phyloP scores from a whole-genome alignment of 768 basidiomycete genomes.

The Flagelloscypha sp. region DNA sequence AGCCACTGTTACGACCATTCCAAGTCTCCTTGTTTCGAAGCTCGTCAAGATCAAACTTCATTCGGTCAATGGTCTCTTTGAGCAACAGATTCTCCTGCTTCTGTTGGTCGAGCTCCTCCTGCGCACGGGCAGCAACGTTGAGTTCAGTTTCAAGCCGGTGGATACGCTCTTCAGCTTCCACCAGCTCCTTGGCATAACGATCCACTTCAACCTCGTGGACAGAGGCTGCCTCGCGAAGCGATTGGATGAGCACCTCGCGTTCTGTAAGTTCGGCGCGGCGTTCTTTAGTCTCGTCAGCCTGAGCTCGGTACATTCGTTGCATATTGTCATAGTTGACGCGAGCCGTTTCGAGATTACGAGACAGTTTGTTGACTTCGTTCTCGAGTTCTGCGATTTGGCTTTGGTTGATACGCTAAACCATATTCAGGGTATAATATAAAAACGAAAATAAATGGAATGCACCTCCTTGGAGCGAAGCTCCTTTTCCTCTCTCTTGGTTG shows the following conservation, averaged over 20 bases:
- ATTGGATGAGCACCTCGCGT: slow-evolving; percentile 66
- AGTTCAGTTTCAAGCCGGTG: slow-evolving; percentile 67
- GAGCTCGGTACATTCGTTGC: slow-evolving; percentile 85
- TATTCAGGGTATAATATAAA: slow-evolving; percentile 6
- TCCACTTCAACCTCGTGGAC: slow-evolving; percentile 57
- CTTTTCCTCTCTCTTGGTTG: slow-evolving; percentile 87
- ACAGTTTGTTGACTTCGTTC: slow-evolving; percentile 68
- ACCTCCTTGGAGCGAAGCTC: slow-evolving; percentile 86
- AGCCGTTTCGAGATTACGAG: slow-evolving; percentile 65
- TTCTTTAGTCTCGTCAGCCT: slow-evolving; percentile 75
- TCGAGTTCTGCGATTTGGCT: slow-evolving; percentile 66
- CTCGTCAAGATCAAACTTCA: slow-evolving; percentile 92
- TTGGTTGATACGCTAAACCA: slow-evolving; percentile 47
- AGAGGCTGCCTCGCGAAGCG: slow-evolving; percentile 49
- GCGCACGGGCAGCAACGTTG: slow-evolving; percentile 56
- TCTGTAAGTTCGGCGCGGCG: slow-evolving; percentile 66
- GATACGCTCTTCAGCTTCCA: slow-evolving; percentile 65
- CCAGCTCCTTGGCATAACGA: slow-evolving; percentile 62
- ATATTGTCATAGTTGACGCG: slow-evolving; percentile 66
- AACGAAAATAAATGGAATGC: slow-evolving; percentile 10
- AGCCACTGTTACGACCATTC: slow-evolving; percentile 31
- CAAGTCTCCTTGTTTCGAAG: slow-evolving; percentile 47
- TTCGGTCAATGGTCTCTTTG: slow-evolving; percentile 93
- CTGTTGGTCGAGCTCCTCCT: slow-evolving; percentile 76
- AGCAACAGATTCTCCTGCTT: slow-evolving; percentile 90